Percentiles rank a stretch among this genome's conserved stretches.
phyloP scores from a whole-genome alignment of 2,329 filamentous ascomycete species.

The Colletotrichum sp. region DNA sequence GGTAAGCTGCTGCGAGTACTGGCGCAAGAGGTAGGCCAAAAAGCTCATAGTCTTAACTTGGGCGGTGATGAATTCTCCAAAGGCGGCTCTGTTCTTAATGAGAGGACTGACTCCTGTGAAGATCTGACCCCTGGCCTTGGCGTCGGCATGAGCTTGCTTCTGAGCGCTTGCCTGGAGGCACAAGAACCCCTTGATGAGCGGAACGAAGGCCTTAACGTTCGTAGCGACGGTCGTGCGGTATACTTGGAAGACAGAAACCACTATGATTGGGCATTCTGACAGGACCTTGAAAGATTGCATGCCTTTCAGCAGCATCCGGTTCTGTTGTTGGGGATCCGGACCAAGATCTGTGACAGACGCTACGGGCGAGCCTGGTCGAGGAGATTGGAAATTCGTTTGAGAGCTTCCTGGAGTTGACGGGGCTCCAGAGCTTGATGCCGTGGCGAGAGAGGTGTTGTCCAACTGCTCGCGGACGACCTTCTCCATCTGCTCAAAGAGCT shows the following conservation, averaged over 20 bases:
- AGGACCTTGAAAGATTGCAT: slow-evolving; percentile 99
- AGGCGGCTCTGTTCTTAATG: slow-evolving; percentile 91
- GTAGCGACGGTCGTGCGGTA: slow-evolving; percentile 79
- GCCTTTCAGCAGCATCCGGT: slow-evolving; percentile 81
- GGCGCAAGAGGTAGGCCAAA: slow-evolving; percentile 86
- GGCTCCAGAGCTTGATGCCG: slow-evolving; percentile 56
- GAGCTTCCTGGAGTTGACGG: slow-evolving; percentile 72
- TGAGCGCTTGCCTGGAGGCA: slow-evolving; percentile 91
- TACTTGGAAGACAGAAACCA: slow-evolving; percentile 96
- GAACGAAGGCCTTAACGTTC: slow-evolving; percentile 92
- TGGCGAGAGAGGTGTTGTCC: slow-evolving; percentile 71
- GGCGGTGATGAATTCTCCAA: slow-evolving; percentile 96
- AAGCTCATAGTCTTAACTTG: slow-evolving; percentile 99
- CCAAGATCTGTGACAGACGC: slow-evolving; percentile 82
- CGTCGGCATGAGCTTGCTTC: slow-evolving; percentile 88
- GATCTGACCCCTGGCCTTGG: slow-evolving; percentile 76
- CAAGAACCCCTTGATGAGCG: slow-evolving; percentile 89
- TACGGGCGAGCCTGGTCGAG: slow-evolving; percentile 87
- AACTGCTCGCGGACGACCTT: slow-evolving; percentile 94
- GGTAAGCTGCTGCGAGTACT: slow-evolving; percentile 83
- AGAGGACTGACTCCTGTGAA: slow-evolving; percentile 93
- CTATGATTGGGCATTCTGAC: slow-evolving; percentile 97
- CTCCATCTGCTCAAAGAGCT: slow-evolving; percentile 95
- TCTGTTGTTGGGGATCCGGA: slow-evolving; percentile 81
- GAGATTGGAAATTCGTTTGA: slow-evolving; percentile 81